Conservation (phyloP, 2,329 filamentous ascomycete species). For the Cryphonectria parasitica region DNA sequence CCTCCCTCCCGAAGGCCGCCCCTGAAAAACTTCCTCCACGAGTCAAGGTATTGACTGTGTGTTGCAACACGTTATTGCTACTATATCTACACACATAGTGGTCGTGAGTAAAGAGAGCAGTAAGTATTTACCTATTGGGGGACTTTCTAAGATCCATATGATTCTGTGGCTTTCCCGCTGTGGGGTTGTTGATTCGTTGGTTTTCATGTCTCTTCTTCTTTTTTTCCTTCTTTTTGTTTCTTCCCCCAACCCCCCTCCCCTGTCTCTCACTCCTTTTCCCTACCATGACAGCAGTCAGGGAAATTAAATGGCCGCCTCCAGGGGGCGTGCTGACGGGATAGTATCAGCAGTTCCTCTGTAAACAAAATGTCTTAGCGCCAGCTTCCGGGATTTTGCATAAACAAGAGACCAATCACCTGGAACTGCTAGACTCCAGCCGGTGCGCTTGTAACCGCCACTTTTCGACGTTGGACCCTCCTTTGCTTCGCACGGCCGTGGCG, state of each 20-base stretch:
- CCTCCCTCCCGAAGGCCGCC: not conserved
- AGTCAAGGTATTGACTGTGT: not conserved
- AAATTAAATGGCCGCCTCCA: constrained; percentile 6
- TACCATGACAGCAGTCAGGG: not conserved
- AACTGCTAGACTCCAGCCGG: not conserved
- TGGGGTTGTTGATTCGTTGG: too few species aligned
- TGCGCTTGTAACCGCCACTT: constrained; percentile 13
- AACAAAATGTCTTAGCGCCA: not conserved
- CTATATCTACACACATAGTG: too few species aligned
- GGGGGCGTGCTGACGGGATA: constrained; percentile 10
- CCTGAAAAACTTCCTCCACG: not conserved
- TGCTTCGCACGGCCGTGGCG: constrained; percentile 1
- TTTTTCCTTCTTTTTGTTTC: too few species aligned
- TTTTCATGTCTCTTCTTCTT: not conserved
- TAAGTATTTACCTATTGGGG: not conserved
- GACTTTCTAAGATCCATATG: not conserved
- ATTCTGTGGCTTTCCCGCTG: not conserved
- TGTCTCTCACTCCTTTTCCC: not conserved
- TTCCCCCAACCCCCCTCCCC: too few species aligned
- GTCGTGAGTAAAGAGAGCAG: too few species aligned
- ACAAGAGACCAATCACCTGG: constrained; percentile 3
- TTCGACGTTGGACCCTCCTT: not conserved
- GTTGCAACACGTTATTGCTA: not conserved
- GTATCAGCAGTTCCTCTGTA: not conserved
- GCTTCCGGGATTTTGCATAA: not conserved